Evolutionary conservation across 2,329 filamentous ascomycete species (phyloP).

Genomic region (Penicillium sp.): DNA sequence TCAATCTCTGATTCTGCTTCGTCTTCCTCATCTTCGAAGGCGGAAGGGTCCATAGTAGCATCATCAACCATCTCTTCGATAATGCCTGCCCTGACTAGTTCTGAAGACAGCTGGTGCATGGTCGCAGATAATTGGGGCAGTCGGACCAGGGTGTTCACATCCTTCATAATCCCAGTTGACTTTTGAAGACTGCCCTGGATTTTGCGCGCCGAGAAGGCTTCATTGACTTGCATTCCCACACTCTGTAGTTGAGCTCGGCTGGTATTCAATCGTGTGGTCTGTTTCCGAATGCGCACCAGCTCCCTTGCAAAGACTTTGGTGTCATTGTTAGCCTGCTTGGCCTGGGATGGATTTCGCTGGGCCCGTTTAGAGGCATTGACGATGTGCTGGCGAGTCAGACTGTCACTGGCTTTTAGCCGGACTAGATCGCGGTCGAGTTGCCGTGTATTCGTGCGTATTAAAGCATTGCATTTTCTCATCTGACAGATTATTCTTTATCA

Average conservation of each 20-base stretch:
- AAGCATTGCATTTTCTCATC: constrained; percentile 92
- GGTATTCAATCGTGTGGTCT: constrained; percentile 72
- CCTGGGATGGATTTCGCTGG: constrained; percentile 74
- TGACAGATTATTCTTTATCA: constrained; percentile 41
- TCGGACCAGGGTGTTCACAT: constrained; percentile 82
- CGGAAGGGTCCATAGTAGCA: constrained; percentile 70
- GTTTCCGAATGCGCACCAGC: constrained; percentile 77
- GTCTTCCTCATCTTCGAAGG: constrained; percentile 68
- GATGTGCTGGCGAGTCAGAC: constrained; percentile 82
- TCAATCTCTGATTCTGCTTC: constrained; percentile 86
- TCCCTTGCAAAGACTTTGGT: constrained; percentile 86
- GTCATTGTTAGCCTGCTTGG: constrained; percentile 76
- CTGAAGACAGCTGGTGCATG: constrained; percentile 82
- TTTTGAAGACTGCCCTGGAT: constrained; percentile 89
- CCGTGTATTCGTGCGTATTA: constrained; percentile 86
- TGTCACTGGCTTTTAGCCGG: constrained; percentile 73
- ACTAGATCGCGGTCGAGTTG: constrained; percentile 92
- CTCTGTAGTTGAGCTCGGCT: constrained; percentile 88
- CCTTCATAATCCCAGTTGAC: constrained; percentile 92
- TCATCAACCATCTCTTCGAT: constrained; percentile 98
- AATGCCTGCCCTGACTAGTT: constrained; percentile 91
- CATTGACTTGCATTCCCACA: constrained; percentile 96
- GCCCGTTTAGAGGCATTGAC: constrained; percentile 77
- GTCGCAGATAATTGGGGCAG: constrained; percentile 84
- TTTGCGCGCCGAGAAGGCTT: constrained; percentile 91